phyloP scores from a whole-genome alignment of 495 filamentous ascomycete species.

The Sordaria brevicollis region DNA sequence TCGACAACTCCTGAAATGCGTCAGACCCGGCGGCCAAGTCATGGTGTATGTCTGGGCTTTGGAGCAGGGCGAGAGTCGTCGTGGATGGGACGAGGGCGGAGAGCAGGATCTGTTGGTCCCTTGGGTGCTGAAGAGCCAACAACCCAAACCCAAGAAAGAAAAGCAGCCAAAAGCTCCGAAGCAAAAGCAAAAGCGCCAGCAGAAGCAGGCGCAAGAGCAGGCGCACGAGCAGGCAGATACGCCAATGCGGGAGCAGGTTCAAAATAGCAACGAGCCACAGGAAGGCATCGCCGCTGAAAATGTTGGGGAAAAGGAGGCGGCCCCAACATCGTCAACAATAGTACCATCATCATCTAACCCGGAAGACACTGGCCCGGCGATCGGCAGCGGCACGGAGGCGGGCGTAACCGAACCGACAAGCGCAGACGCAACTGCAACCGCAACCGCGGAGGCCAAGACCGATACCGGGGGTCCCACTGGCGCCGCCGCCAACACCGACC shows the following conservation, averaged over 20 bases:
- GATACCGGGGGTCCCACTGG: neutral
- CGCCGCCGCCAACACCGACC: conserved; percentile 21
- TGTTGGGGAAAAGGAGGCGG: conserved; percentile 11
- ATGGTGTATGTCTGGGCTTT: conserved; percentile 95
- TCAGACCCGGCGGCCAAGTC: conserved; percentile 50
- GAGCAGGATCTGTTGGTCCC: conserved; percentile 93
- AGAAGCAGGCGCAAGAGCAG: conserved; percentile 4
- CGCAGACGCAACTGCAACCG: neutral
- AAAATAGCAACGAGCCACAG: conserved; percentile 1
- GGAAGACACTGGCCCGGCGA: neutral
- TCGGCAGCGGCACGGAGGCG: neutral
- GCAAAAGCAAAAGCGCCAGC: neutral
- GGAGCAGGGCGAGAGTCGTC: conserved; percentile 78
- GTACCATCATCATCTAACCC: neutral
- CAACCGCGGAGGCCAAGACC: neutral
- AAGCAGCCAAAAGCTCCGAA: conserved; percentile 5
- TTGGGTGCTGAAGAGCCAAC: conserved; percentile 60
- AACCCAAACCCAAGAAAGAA: conserved; percentile 8
- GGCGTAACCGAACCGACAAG: neutral
- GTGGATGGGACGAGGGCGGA: conserved; percentile 83
- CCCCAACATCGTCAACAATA: neutral
- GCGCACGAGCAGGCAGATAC: neutral
- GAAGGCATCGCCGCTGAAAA: conserved; percentile 8
- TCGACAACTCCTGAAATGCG: conserved; percentile 55
- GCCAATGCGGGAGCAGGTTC: neutral